Evolutionary conservation across 257 asterid genomes (phyloP).

Genomic region (Lavandula angustifolia): DNA sequence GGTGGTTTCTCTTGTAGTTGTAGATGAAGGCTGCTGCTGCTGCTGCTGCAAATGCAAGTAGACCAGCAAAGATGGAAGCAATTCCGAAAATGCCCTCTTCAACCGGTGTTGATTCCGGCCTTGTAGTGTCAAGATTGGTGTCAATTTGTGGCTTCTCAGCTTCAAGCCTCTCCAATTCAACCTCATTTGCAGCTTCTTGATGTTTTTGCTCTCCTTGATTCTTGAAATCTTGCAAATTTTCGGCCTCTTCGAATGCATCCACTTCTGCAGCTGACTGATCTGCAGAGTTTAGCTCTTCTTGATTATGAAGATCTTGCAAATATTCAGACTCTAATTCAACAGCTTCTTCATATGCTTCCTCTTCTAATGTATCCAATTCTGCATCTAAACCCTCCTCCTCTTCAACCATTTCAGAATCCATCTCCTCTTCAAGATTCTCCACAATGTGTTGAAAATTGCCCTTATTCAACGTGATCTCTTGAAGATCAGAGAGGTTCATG

Average conservation of each 20-base stretch:
- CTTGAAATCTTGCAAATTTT: too few relatives aligned
- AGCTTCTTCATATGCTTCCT: slow-evolving; percentile 36
- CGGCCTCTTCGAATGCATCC: too few relatives aligned
- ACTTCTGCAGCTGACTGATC: slow-evolving; percentile 2
- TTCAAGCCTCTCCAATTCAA: slow-evolving; percentile 20
- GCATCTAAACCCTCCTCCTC: not conserved
- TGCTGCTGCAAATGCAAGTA: slow-evolving; percentile 30
- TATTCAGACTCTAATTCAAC: slow-evolving; percentile 15
- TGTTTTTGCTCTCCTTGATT: too few relatives aligned
- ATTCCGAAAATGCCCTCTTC: not conserved
- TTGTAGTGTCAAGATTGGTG: slow-evolving; percentile 27
- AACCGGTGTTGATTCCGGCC: not conserved
- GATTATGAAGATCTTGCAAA: slow-evolving; percentile 23
- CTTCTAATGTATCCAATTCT: slow-evolving; percentile 10
- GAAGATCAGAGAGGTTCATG: slow-evolving; percentile 53
- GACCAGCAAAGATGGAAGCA: slow-evolving; percentile 36
- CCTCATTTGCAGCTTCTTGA: not conserved
- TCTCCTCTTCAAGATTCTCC: slow-evolving; percentile 38
- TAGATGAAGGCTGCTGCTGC: slow-evolving; percentile 31
- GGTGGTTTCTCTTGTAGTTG: slow-evolving; percentile 24
- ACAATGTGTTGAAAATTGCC: slow-evolving; percentile 23
- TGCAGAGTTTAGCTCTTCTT: slow-evolving; percentile 3
- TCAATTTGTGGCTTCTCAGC: not conserved
- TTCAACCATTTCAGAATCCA: not conserved
- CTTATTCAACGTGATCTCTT: slow-evolving; percentile 29